A percentile compares a stretch with the other conserved stretches of the same genome.
These are phyloP conservation scores for Mesotaenium endlicherianum DNA, from an alignment of 139 green algal species.

Conservation along the genomic window DNA sequence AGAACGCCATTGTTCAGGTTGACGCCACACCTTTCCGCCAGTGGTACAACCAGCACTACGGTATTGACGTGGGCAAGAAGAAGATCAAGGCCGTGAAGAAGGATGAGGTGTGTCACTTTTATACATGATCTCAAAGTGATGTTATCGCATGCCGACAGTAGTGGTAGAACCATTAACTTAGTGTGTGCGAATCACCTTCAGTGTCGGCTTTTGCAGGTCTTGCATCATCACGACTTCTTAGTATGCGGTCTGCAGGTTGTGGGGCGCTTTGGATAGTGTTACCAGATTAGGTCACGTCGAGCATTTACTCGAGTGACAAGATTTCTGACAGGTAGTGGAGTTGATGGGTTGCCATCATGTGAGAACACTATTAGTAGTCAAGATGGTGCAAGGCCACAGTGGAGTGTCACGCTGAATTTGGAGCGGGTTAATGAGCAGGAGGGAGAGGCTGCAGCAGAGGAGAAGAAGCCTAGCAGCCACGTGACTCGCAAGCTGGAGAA, in stretches of 20 bases:
- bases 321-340: background rate
- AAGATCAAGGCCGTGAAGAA: constrained; percentile 42
- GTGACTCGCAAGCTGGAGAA: constrained; percentile 83
- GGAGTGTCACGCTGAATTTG: background rate
- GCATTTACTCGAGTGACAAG: no score
- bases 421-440: background rate
- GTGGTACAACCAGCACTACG: constrained; percentile 89
- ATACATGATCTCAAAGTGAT: no score
- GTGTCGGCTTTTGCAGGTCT: no score
- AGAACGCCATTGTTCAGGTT: constrained; percentile 92
- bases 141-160: no score
- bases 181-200: no score
- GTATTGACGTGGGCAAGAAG: constrained; percentile 90
- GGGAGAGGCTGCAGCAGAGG: constrained; percentile 7
- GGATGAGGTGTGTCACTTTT: constrained; percentile 3
- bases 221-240: no score
- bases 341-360: background rate
- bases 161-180: no score
- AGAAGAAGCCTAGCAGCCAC: constrained; percentile 67
- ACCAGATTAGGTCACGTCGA: no score
- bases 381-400: background rate
- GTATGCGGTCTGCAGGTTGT: background rate
- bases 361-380: background rate
- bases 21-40: constrained; percentile 91
- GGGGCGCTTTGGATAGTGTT: background rate